Conservation (phyloP, 2,329 filamentous ascomycete species). For the Fonsecaea nubica region DNA sequence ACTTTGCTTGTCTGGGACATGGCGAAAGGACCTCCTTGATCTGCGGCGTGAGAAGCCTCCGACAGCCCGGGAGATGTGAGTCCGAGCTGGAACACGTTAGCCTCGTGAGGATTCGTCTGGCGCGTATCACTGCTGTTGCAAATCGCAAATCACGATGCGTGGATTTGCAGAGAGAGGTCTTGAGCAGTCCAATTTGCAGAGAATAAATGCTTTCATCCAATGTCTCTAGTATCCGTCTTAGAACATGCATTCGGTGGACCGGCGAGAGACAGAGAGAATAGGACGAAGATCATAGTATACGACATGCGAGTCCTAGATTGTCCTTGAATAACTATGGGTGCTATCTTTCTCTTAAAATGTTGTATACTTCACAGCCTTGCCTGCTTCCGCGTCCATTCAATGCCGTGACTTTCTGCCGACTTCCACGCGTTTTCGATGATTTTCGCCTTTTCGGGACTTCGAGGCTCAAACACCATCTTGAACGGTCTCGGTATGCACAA, state of each 20-base stretch:
- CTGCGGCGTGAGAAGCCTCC: constrained; percentile 6
- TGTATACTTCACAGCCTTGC: constrained; percentile 4
- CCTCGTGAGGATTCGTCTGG: background rate
- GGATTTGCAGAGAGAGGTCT: background rate
- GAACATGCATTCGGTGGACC: background rate
- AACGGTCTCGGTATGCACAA: constrained; percentile 53
- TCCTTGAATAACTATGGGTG: background rate
- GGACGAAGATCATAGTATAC: background rate
- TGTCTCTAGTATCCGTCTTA: background rate
- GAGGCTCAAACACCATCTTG: constrained; percentile 46
- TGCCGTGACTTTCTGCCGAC: constrained; percentile 1
- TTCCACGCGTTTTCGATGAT: background rate
- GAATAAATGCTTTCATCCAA: constrained; percentile 7
- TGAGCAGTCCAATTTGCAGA: background rate
- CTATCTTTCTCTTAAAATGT: background rate
- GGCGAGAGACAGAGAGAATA: background rate
- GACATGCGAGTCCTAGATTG: constrained; percentile 2
- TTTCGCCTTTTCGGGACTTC: constrained; percentile 27
- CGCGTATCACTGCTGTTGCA: background rate
- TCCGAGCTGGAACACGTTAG: constrained; percentile 1
- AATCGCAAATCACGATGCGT: background rate
- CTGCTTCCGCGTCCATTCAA: constrained; percentile 7
- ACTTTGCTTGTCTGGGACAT: constrained; percentile 1
- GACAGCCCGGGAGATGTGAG: background rate
- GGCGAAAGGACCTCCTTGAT: background rate